Percentiles rank a stretch among this genome's conserved stretches.
Evolutionary conservation across 2,329 filamentous ascomycete genomes (phyloP).

Genomic region (Chaetomiaceae sp.): DNA sequence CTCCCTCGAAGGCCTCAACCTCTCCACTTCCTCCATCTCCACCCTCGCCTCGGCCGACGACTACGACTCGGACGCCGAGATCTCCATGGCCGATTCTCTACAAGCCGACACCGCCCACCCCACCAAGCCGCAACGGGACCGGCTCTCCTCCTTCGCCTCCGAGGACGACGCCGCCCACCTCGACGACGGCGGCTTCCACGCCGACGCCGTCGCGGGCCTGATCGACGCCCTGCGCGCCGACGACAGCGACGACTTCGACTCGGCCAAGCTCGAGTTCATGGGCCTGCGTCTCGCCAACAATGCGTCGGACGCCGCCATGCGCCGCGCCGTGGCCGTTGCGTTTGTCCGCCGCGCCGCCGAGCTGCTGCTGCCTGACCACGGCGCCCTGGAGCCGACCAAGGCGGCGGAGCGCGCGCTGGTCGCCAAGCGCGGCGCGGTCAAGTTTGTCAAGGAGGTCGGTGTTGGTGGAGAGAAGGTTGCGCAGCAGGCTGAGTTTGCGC

Average conservation of each 20-base stretch:
- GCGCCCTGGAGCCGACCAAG: conserved; percentile 52
- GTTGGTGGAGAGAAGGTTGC: conserved; percentile 58
- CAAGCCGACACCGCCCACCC: conserved; percentile 23
- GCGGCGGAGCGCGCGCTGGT: conserved; percentile 59
- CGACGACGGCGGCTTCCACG: conserved; percentile 69
- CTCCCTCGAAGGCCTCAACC: conserved; percentile 45
- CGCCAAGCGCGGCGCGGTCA: conserved; percentile 44
- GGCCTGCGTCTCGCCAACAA: conserved; percentile 86
- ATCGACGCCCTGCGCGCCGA: conserved; percentile 74
- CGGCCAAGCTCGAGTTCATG: conserved; percentile 81
- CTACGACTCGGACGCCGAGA: conserved; percentile 58
- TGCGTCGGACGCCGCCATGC: conserved; percentile 82
- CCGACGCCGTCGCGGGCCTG: conserved; percentile 81
- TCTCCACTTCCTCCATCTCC: conserved; percentile 51
- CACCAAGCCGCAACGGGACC: too few species aligned
- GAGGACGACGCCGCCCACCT: conserved; percentile 51
- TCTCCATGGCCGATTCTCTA: conserved; percentile 44
- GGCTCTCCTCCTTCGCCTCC: conserved; percentile 64
- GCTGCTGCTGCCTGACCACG: conserved; percentile 49
- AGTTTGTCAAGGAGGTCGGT: conserved; percentile 54
- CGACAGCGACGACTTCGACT: conserved; percentile 71
- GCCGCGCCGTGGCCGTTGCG: conserved; percentile 75
- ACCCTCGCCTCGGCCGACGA: conserved; percentile 60
- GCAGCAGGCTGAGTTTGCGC: conserved; percentile 80
- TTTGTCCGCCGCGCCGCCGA: conserved; percentile 77